Conservation (phyloP, 768 basidiomycete species). For the Amylocystis lapponica region DNA sequence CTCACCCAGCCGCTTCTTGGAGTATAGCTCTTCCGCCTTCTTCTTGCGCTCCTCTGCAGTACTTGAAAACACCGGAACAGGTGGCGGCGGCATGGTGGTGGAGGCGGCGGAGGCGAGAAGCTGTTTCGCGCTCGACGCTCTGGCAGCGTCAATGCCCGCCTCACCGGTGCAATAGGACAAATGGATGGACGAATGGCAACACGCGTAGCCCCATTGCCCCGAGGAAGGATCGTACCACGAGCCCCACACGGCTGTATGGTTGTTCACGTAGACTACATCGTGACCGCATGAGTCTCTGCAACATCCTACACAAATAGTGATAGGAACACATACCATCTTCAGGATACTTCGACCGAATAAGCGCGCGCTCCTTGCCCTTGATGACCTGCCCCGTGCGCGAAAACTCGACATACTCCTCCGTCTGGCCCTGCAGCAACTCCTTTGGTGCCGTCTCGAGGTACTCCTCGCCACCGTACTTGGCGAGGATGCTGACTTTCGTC, state of each 20-base stretch:
- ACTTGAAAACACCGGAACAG: slow-evolving; percentile 13
- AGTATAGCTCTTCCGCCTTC: slow-evolving; percentile 63
- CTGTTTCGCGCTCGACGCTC: slow-evolving; percentile 69
- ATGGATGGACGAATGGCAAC: slow-evolving; percentile 85
- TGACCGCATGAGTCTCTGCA: background rate
- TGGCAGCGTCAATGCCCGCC: slow-evolving; percentile 73
- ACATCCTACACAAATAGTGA: slow-evolving; percentile 1
- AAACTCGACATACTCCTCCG: slow-evolving; percentile 97
- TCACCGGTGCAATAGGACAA: slow-evolving; percentile 89
- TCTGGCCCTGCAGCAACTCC: slow-evolving; percentile 92
- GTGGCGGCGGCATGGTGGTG: slow-evolving; percentile 12
- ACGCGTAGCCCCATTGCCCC: slow-evolving; percentile 87
- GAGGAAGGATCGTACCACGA: slow-evolving; percentile 79
- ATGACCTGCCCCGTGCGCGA: slow-evolving; percentile 86
- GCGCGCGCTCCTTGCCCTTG: slow-evolving; percentile 86
- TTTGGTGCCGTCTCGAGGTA: slow-evolving; percentile 87
- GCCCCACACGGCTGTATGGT: slow-evolving; percentile 96
- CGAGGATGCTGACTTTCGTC: slow-evolving; percentile 83
- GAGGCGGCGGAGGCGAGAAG: slow-evolving; percentile 46
- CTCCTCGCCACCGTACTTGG: slow-evolving; percentile 91
- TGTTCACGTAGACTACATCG: slow-evolving; percentile 74
- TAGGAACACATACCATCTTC: slow-evolving; percentile 74
- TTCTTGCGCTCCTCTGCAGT: slow-evolving; percentile 28
- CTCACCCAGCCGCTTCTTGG: slow-evolving; percentile 77
- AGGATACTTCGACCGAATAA: slow-evolving; percentile 87